phyloP scores from a whole-genome alignment of 169 alveolate genomes.

The Gregarina niphandrodes region DNA sequence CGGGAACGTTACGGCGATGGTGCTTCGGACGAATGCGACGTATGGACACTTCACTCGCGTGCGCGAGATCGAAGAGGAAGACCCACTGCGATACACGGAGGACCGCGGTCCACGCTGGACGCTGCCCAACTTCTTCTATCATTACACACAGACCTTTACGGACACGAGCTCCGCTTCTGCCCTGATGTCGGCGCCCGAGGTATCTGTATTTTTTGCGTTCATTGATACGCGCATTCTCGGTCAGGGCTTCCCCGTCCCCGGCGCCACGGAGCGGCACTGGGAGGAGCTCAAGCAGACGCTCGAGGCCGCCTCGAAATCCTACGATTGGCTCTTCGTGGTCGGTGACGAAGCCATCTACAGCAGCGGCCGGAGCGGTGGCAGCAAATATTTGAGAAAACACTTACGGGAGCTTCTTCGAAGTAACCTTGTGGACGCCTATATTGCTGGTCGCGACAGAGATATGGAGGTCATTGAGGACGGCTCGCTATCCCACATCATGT shows the following conservation, averaged over 20 bases:
- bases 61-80: conserved; percentile 8
- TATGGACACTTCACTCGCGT: conserved; percentile 21
- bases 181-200: conserved; percentile 41
- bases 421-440: conserved; percentile 58
- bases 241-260: conserved; percentile 42
- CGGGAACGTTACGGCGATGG: conserved; percentile 43
- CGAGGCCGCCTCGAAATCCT: conserved; percentile 44
- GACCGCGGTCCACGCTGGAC: conserved; percentile 46
- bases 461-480: conserved; percentile 40
- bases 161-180: conserved; percentile 24
- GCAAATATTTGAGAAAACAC: conserved; percentile 37
- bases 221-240: conserved; percentile 63
- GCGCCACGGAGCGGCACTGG: conserved; percentile 52
- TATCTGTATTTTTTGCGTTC: conserved; percentile 50
- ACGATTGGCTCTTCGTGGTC: conserved; percentile 53
- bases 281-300: conserved; percentile 44
- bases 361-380: conserved; percentile 57
- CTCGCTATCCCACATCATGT: conserved; percentile 24
- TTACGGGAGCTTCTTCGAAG: conserved; percentile 48
- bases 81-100: not conserved
- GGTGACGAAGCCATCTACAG: conserved; percentile 62
- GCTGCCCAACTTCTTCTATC: conserved; percentile 68
- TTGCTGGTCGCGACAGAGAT: conserved; percentile 56
- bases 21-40: conserved; percentile 33
- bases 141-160: conserved; percentile 45